Evolutionary conservation across 208 protist genomes (phyloP).

Genomic region (Trypanosoma rangeli): DNA sequence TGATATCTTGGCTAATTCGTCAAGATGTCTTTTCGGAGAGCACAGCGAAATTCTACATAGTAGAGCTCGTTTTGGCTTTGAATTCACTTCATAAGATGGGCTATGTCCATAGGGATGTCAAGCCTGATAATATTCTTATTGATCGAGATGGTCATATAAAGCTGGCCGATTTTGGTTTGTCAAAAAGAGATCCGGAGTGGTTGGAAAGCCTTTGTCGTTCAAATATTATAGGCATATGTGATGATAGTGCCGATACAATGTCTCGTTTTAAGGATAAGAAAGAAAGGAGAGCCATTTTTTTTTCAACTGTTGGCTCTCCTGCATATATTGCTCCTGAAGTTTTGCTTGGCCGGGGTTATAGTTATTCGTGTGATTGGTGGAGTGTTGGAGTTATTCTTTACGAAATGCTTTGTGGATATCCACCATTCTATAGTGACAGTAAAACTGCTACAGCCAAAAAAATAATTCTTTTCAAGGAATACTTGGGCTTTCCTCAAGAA

Average conservation of each 20-base stretch:
- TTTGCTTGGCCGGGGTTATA: conserved; percentile 33
- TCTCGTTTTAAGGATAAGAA: conserved; percentile 29
- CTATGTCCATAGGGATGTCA: conserved; percentile 55
- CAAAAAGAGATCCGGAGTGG: conserved; percentile 29
- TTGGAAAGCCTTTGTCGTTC: conserved; percentile 10
- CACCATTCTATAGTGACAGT: conserved; percentile 47
- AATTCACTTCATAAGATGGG: conserved; percentile 89
- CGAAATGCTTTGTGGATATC: conserved; percentile 49
- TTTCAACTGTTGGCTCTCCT: conserved; percentile 87
- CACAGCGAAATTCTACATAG: conserved; percentile 78
- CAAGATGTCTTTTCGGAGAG: conserved; percentile 89
- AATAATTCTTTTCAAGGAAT: conserved; percentile 85
- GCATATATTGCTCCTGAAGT: conserved; percentile 63
- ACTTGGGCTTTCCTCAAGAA: conserved; percentile 71
- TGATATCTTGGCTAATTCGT: conserved; percentile 95
- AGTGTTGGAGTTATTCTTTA: conserved; percentile 60
- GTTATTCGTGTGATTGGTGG: conserved; percentile 58
- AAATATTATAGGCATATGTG: not conserved
- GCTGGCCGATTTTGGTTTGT: conserved; percentile 60
- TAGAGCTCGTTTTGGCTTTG: conserved; percentile 87
- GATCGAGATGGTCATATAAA: conserved; percentile 49
- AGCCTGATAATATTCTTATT: conserved; percentile 58
- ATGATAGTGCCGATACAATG: conserved; percentile 15
- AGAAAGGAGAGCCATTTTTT: conserved; percentile 43
- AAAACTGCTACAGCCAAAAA: conserved; percentile 79